Base-by-base conservation (phyloP, 495 filamentous ascomycete genomes). In the Parmelia sp. region DNA sequence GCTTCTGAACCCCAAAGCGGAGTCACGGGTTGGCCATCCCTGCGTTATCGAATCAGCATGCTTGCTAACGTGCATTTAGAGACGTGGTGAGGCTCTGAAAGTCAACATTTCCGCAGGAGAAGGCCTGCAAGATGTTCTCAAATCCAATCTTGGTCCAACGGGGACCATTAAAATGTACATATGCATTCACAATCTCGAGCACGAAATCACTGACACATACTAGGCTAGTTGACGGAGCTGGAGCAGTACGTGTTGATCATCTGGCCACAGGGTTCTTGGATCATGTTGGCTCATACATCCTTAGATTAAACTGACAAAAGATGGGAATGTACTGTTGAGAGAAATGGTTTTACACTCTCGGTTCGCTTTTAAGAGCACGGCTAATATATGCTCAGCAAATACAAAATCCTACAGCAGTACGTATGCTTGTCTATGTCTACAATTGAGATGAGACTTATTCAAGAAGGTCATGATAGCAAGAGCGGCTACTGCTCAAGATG, bases 221-320 rank as follows among this genome's bases (percentile, higher is more conserved):
- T 64, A 94, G 90, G 90, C 82, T 98, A 69, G 94, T 98, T 57
- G 94, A 98, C 74, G 94, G 94, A 74, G 84, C 95, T 61, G 94
- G 94, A 73, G 85, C 85, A 80, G 90, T 95, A 89, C 74, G 86
- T 53, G n/a, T 66, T 67, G 59, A 33, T 6, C 33, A 36, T 25
- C 12, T 10, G 4, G 53, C 8, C 25, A 15, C 33, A 33, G 14
- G 21, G 23, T 14, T 35, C 7, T 21, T 57, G 63, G 25, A 40
- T n/a, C 47, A 29, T 29, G 29, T 27, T 59, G 17, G 69, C 44
- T 62, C 40, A 76, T 68, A 36, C 61, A 47, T 58, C 36, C 42
- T 74, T 69, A 96, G 89, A 99, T 99, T 81, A 99, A 97, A 77
- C 81, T 99, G 71, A 99, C 94, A 59, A 99, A 99, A 78, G 94